Conservation (phyloP, 805 yeast genomes). For the Wickerhamomyces chambardii region DNA sequence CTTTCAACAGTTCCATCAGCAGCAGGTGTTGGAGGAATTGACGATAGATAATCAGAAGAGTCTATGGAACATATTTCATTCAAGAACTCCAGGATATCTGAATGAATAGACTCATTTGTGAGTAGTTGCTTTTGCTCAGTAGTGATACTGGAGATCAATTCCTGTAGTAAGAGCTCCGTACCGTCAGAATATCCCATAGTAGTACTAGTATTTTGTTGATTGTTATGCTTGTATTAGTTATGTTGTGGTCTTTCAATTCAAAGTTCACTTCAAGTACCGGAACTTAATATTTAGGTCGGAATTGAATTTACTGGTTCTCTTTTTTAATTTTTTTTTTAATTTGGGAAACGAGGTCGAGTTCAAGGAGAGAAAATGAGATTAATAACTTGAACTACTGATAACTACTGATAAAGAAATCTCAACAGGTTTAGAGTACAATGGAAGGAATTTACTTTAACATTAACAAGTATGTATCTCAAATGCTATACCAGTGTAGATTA, state of each 20-base stretch:
- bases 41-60: conserved; percentile 32
- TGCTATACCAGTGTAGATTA: conserved; percentile 16
- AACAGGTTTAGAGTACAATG: no score
- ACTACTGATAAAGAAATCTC: no score
- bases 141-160: conserved; percentile 20
- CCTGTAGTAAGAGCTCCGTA: conserved; percentile 25
- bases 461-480: conserved; percentile 31
- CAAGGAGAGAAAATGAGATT: no score
- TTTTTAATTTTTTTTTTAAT: no score
- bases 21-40: conserved; percentile 28
- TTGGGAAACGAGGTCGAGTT: no score
- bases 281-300: no score
- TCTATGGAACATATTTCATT: conserved; percentile 37
- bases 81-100: conserved; percentile 24
- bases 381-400: no score
- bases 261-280: no score
- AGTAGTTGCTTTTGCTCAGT: conserved; percentile 14
- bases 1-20: conserved; percentile 18
- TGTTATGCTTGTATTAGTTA: no score
- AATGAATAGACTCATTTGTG: conserved; percentile 23
- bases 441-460: conserved; percentile 91
- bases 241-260: no score
- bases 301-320: no score
- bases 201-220: no score
- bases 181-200: conserved; percentile 8